These are phyloP conservation scores for Phytopythium sindhum DNA, from an alignment of 352 stramenopile species.

Conservation along the genomic window DNA sequence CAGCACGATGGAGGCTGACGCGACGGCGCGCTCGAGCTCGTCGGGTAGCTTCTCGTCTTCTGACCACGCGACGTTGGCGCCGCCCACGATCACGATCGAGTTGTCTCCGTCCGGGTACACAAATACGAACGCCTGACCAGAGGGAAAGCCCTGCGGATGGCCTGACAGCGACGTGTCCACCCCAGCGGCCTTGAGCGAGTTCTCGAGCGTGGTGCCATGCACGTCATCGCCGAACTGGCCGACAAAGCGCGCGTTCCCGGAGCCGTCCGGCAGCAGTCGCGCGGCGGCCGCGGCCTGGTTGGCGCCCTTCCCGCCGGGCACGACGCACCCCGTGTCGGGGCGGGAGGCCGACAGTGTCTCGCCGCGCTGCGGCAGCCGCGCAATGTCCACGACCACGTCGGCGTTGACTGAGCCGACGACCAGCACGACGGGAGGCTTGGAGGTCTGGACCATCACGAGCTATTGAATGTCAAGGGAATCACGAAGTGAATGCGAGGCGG, in stretches of 20 bases:
- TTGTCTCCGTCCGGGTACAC: slow-evolving; percentile 81
- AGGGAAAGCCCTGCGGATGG: slow-evolving; percentile 36
- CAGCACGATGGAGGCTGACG: slow-evolving; percentile 53
- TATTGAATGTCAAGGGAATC: not conserved
- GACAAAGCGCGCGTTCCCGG: slow-evolving; percentile 33
- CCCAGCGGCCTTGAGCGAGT: slow-evolving; percentile 22
- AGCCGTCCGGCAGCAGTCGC: slow-evolving; percentile 30
- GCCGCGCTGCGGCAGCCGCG: slow-evolving; percentile 56
- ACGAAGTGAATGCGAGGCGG: not conserved
- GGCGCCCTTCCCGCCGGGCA: slow-evolving; percentile 72
- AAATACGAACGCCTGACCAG: slow-evolving; percentile 81
- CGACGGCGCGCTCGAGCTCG: slow-evolving; percentile 38
- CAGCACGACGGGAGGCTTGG: slow-evolving; percentile 29
- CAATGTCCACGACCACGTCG: slow-evolving; percentile 75
- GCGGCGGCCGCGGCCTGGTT: slow-evolving; percentile 72
- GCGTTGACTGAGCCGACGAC: slow-evolving; percentile 84
- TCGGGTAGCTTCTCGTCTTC: slow-evolving; percentile 20
- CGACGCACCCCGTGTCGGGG: slow-evolving; percentile 57
- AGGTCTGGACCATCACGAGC: not conserved
- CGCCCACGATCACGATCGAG: slow-evolving; percentile 81
- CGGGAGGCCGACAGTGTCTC: slow-evolving; percentile 61
- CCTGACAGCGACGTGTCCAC: slow-evolving; percentile 42
- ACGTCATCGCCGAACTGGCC: slow-evolving; percentile 77
- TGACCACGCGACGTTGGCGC: slow-evolving; percentile 69
- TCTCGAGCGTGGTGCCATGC: slow-evolving; percentile 44